phyloP scores from a whole-genome alignment of 1,284 basidiomycete species.

The Malassezia globosa region DNA sequence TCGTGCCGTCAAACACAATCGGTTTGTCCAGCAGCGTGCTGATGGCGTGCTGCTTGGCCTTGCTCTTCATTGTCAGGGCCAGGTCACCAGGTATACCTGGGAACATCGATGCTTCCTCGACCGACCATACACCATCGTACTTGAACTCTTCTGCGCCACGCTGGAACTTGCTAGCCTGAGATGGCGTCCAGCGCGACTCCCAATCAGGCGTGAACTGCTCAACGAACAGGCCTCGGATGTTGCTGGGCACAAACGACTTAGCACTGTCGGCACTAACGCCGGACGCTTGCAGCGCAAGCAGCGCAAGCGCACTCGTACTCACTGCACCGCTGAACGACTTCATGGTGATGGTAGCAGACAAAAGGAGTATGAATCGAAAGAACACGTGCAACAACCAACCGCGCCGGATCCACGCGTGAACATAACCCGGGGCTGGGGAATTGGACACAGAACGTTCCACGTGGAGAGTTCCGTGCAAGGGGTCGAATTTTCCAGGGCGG shows the following conservation, averaged over 20 bases:
- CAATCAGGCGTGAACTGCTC: conserved; percentile 93
- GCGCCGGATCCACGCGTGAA: not conserved
- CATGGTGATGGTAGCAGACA: conserved; percentile 5
- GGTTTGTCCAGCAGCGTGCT: conserved; percentile 73
- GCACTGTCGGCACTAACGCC: not conserved
- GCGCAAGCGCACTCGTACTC: conserved; percentile 6
- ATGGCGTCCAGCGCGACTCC: conserved; percentile 84
- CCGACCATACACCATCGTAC: conserved; percentile 92
- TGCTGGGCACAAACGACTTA: conserved; percentile 57
- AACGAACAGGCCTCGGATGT: conserved; percentile 80
- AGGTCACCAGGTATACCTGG: conserved; percentile 50
- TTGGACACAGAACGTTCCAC: conserved; percentile 17
- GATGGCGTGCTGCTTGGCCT: conserved; percentile 91
- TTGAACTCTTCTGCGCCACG: conserved; percentile 55
- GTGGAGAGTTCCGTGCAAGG: conserved; percentile 5
- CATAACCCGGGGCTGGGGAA: too few species aligned
- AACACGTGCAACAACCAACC: not conserved
- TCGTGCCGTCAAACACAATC: conserved; percentile 63
- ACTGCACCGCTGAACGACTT: conserved; percentile 11
- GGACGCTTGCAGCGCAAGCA: not conserved
- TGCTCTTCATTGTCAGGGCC: conserved; percentile 55
- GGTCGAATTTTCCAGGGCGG: conserved; percentile 7
- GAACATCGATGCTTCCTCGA: conserved; percentile 73
- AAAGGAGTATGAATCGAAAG: not conserved
- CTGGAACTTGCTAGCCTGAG: conserved; percentile 78